Evolutionary conservation across 2,329 filamentous ascomycete genomes (phyloP).

Genomic region (Xylariaceae sp.): DNA sequence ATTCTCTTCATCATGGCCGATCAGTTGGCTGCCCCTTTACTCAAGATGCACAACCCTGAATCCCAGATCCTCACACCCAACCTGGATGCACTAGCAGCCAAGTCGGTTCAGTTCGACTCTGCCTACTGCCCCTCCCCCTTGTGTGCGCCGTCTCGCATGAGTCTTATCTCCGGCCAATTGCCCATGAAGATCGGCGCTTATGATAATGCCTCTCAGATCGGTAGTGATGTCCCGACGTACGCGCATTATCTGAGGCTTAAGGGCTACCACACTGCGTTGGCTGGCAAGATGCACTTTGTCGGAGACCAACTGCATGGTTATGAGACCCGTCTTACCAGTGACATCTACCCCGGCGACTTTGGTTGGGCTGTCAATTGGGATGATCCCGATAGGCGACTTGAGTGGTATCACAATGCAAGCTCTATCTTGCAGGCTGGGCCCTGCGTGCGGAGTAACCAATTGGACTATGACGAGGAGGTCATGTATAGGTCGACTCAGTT

Average conservation of each 20-base stretch:
- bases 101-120: conserved; percentile 84
- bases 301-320: conserved; percentile 93
- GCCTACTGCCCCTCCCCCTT: conserved; percentile 93
- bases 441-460: conserved; percentile 86
- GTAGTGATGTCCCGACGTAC: conserved; percentile 82
- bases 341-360: conserved; percentile 92
- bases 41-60: conserved; percentile 85
- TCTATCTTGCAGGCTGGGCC: conserved; percentile 86
- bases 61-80: conserved; percentile 91
- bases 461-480: conserved; percentile 94
- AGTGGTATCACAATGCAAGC: conserved; percentile 96
- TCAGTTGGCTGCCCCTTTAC: conserved; percentile 82
- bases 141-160: conserved; percentile 88
- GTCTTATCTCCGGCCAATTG: conserved; percentile 86
- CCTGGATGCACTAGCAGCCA: conserved; percentile 74
- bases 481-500: conserved; percentile 89
- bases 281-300: conserved; percentile 97
- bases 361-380: conserved; percentile 97
- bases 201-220: conserved; percentile 83
- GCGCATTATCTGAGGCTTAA: conserved; percentile 81
- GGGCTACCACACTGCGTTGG: conserved; percentile 84
- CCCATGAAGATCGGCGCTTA: conserved; percentile 89
- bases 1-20: conserved; percentile 96
- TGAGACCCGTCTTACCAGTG: conserved; percentile 84
- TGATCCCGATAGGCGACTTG: conserved; percentile 74